Base-by-base conservation (phyloP, 1,284 basidiomycete genomes). In the Xerocomus amazonicus region DNA sequence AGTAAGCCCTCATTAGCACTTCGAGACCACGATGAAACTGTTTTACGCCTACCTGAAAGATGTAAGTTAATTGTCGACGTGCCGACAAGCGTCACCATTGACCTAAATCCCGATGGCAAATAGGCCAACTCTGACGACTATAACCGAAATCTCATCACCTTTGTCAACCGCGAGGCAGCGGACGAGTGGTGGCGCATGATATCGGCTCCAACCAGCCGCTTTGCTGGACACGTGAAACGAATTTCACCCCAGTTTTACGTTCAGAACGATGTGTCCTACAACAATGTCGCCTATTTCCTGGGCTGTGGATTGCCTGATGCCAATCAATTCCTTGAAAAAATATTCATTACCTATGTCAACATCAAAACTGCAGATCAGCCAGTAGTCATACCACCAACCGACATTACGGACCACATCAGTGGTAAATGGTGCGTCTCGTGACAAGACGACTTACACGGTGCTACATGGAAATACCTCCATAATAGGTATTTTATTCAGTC, bases 91-190 rank as follows among this genome's bases (percentile, higher is more conserved):
- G 8, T 12, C 29, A 31, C 12, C 29, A 9, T 31, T 12, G 9
- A 31, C 8, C 29, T 31, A 31, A 31, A 23, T 23, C 4, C 19
- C 29, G 29, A 31, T 8, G 29, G 9, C 9, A 31, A 31, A 31
- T 6, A 31, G 29, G 14, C 6, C 33, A 34, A 13, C 6, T 12
- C 10, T 34, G 33, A 13, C 6, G 6, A 6, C 6, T 13, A 13
- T 14, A 4, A 9, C 13, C 39, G 17, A 9, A 32, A 43, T 36
- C 41, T 51, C 26, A 16, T 43, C 7, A 51, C 42, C 1, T 51
- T 51, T 12, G 46, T 23, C n/a, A 28, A 34, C 19, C 41, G 50
- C 23, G 42, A 51, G 19, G 28, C 41, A 1, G 50, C 50, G 5
- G 50, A 51, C 28, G 45, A 51, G 9, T 51, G 32, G 13, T 40